phyloP scores from a whole-genome alignment of 2,329 filamentous ascomycete species.

The Penicillium carneum region DNA sequence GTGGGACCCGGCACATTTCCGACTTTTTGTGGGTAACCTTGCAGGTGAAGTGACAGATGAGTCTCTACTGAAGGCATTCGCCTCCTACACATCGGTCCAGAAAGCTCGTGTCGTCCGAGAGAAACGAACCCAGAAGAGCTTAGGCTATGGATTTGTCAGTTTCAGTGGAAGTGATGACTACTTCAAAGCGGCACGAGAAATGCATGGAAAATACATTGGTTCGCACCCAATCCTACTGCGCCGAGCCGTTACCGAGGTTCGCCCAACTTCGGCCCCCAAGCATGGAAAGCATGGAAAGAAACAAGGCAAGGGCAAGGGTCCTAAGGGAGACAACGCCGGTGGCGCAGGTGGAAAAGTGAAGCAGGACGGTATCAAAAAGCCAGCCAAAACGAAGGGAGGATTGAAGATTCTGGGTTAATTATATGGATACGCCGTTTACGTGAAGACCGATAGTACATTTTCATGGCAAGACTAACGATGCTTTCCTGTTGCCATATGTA shows the following conservation, averaged over 20 bases:
- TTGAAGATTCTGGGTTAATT: constrained; percentile 55
- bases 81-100: constrained; percentile 83
- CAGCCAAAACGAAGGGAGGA: constrained; percentile 56
- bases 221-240: constrained; percentile 89
- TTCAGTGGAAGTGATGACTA: constrained; percentile 96
- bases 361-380: constrained; percentile 55
- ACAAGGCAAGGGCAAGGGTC: constrained; percentile 42
- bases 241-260: constrained; percentile 91
- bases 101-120: constrained; percentile 94
- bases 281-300: constrained; percentile 72
- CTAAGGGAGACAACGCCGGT: constrained; percentile 32
- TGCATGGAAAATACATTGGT: constrained; percentile 99
- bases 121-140: constrained; percentile 94
- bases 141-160: constrained; percentile 94
- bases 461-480: not conserved
- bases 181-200: constrained; percentile 94
- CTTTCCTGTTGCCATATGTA: not conserved
- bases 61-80: constrained; percentile 90
- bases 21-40: constrained; percentile 94
- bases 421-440: not conserved
- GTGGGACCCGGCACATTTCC: constrained; percentile 94
- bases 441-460: not conserved
- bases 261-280: constrained; percentile 72
- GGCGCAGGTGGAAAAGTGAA: constrained; percentile 49
- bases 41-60: constrained; percentile 98